Conservation (phyloP, 345 rosid genomes). For the Citrus australasica region DNA sequence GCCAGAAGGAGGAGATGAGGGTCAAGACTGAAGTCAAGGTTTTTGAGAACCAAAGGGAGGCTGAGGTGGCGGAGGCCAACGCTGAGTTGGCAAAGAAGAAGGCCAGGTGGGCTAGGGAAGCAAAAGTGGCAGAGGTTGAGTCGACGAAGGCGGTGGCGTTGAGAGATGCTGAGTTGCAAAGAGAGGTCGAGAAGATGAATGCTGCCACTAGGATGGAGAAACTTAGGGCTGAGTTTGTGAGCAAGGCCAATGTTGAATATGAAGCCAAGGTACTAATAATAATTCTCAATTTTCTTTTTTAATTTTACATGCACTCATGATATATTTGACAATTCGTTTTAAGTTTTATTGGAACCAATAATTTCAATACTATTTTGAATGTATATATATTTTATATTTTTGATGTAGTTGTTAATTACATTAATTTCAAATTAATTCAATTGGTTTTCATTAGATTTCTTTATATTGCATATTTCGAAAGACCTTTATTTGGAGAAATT, state of each 20-base stretch:
- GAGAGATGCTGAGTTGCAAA: constrained; percentile 72
- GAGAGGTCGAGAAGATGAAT: constrained; percentile 73
- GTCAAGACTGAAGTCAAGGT: constrained; percentile 63
- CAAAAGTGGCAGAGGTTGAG: constrained; percentile 76
- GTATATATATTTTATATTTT: neutral
- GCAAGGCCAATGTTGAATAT: constrained; percentile 76
- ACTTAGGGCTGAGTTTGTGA: constrained; percentile 76
- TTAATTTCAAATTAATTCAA: too few relatives aligned
- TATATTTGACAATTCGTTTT: neutral
- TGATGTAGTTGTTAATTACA: neutral
- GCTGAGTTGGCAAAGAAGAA: constrained; percentile 68
- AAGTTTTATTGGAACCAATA: neutral
- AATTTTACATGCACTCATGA: neutral
- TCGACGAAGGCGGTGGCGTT: constrained; percentile 64
- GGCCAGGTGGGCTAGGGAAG: constrained; percentile 60
- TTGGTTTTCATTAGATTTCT: too few relatives aligned
- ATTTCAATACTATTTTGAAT: neutral
- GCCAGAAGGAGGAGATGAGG: constrained; percentile 64
- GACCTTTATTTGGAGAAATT: too few relatives aligned
- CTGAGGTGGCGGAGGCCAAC: constrained; percentile 71
- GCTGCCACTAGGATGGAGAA: constrained; percentile 62
- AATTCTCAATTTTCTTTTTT: neutral
- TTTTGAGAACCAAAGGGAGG: constrained; percentile 69
- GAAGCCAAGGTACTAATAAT: constrained; percentile 49
- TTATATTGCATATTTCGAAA: too few relatives aligned